Evolutionary conservation across 2,329 filamentous ascomycete species (phyloP).

Genomic region (Aciculosporium take): DNA sequence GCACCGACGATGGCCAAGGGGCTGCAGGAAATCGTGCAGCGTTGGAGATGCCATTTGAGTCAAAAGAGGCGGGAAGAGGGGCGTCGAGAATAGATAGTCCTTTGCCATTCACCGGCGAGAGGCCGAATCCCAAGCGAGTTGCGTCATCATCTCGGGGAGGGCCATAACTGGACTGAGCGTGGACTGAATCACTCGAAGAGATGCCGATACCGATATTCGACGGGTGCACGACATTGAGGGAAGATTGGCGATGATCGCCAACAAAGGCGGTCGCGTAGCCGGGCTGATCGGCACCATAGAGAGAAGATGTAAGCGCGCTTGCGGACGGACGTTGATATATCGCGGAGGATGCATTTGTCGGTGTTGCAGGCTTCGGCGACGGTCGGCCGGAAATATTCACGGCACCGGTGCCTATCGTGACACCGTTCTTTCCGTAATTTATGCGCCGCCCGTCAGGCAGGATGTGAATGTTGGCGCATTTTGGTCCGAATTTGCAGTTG

Average conservation of each 20-base stretch:
- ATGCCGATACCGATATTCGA: constrained; percentile 40
- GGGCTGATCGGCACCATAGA: constrained; percentile 30
- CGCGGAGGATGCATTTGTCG: constrained; percentile 21
- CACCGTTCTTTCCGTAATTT: constrained; percentile 61
- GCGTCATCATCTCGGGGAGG: constrained; percentile 61
- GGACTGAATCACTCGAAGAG: constrained; percentile 44
- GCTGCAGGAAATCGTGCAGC: constrained; percentile 66
- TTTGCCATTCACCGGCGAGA: constrained; percentile 60
- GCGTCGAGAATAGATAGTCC: constrained; percentile 84
- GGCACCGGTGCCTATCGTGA: constrained; percentile 44
- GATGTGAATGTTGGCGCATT: constrained; percentile 93
- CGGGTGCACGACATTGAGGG: constrained; percentile 31
- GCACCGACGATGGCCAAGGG: constrained; percentile 82
- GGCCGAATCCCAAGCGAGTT: constrained; percentile 49
- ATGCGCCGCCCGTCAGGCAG: constrained; percentile 86
- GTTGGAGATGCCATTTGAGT: constrained; percentile 88
- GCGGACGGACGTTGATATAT: constrained; percentile 43
- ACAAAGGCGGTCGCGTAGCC: constrained; percentile 25
- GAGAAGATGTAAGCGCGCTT: constrained; percentile 49
- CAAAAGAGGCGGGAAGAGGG: constrained; percentile 84
- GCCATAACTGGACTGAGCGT: constrained; percentile 54
- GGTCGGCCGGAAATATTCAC: constrained; percentile 54
- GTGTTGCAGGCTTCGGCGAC: constrained; percentile 28
- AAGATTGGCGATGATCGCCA: constrained; percentile 22
- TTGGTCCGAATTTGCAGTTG: constrained; percentile 97